Evolutionary conservation across 129 eudicot species (phyloP).

Genomic region (Helianthus tuberosus): DNA sequence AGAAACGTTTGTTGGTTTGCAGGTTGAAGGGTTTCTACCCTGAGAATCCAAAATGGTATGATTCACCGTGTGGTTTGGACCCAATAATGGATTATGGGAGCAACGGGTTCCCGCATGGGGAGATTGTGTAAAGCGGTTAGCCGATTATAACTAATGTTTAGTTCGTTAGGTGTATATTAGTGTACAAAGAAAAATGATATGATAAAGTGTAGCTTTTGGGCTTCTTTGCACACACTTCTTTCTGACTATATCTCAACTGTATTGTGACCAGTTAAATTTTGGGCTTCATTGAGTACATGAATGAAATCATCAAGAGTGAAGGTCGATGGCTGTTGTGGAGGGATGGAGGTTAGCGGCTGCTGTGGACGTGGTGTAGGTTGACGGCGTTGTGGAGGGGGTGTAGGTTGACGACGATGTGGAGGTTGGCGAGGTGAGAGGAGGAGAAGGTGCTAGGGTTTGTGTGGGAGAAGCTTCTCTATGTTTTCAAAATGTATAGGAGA

Average conservation of each 20-base stretch:
- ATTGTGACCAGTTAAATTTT: background rate
- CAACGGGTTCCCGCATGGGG: conserved; percentile 61
- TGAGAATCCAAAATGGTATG: too few species aligned
- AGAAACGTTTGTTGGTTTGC: conserved; percentile 77
- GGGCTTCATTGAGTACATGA: background rate
- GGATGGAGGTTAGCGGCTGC: too few species aligned
- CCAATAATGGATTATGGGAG: conserved; percentile 59
- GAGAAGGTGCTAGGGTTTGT: too few species aligned
- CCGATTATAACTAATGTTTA: background rate
- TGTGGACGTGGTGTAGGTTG: too few species aligned
- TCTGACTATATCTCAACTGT: background rate
- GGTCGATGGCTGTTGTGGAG: too few species aligned
- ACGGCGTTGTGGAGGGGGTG: too few species aligned
- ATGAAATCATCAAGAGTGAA: background rate
- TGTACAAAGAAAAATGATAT: conserved; percentile 55
- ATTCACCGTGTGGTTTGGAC: conserved; percentile 85
- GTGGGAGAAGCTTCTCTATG: too few species aligned
- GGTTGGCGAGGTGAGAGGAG: too few species aligned
- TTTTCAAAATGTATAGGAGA: too few species aligned
- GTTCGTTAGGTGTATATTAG: conserved; percentile 56
- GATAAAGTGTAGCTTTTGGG: conserved; percentile 39
- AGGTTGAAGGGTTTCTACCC: conserved; percentile 80
- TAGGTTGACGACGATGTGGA: too few species aligned
- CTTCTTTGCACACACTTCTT: conserved; percentile 61
- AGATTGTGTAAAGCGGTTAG: conserved; percentile 47